A percentile compares a stretch with the other conserved stretches of the same genome.
These are phyloP conservation scores for Rhexocercosporidium sp. DNA, from an alignment of 2,329 filamentous ascomycete genomes.

Conservation along the genomic window DNA sequence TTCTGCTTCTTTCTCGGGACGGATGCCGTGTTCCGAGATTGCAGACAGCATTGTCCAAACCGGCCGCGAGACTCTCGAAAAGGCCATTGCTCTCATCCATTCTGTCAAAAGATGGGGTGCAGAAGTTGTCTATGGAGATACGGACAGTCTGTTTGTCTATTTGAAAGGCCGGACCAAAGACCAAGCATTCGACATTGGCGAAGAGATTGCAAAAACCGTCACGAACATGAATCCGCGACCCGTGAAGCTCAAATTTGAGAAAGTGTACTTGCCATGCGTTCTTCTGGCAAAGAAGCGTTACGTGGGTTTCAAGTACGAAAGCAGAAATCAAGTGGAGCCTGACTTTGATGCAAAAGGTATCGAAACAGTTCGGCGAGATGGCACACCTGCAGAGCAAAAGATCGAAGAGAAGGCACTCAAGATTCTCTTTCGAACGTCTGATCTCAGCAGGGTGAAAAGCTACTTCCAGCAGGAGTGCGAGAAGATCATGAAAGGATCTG, in stretches of 20 bases:
- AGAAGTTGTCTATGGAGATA: slow-evolving; percentile 98
- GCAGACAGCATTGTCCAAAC: slow-evolving; percentile 98
- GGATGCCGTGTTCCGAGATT: slow-evolving; percentile 98
- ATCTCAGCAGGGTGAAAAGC: slow-evolving; percentile 84
- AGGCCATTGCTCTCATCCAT: slow-evolving; percentile 91
- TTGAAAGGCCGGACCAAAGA: slow-evolving; percentile 85
- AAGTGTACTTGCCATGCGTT: slow-evolving; percentile 95
- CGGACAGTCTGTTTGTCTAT: slow-evolving; percentile 91
- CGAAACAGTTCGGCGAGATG: slow-evolving; percentile 93
- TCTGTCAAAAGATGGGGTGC: slow-evolving; percentile 86
- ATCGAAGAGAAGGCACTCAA: slow-evolving; percentile 93
- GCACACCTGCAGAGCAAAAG: slow-evolving; percentile 93
- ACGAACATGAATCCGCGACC: slow-evolving; percentile 90
- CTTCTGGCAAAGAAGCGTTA: slow-evolving; percentile 97
- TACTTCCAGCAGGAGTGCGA: slow-evolving; percentile 91
- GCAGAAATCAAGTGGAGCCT: slow-evolving; percentile 72
- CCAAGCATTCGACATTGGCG: slow-evolving; percentile 89
- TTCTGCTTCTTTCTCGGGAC: slow-evolving; percentile 92
- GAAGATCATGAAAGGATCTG: slow-evolving; percentile 88
- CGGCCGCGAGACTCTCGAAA: slow-evolving; percentile 91
- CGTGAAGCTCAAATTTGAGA: slow-evolving; percentile 97
- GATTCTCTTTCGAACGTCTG: slow-evolving; percentile 86
- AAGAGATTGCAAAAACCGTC: slow-evolving; percentile 87
- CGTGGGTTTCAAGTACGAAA: slow-evolving; percentile 96
- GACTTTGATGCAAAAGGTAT: slow-evolving; percentile 99